These are phyloP conservation scores for Populus trichocarpa DNA, from an alignment of 441 rosid genomes.

Conservation along the genomic window DNA sequence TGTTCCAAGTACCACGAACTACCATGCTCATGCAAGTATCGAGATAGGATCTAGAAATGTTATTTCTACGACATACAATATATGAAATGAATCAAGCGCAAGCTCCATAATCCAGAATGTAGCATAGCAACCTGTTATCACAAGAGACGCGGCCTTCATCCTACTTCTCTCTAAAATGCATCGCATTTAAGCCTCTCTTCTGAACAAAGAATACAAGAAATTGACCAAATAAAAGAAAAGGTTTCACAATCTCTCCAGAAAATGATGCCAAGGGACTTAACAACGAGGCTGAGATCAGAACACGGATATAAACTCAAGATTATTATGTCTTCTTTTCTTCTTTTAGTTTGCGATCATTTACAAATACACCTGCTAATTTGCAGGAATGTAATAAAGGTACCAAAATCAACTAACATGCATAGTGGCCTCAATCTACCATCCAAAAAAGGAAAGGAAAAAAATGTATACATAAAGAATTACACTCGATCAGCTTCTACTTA, in stretches of 20 bases:
- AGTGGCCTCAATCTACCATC: slow-evolving; percentile 14
- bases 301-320: background rate
- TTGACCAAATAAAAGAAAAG: background rate
- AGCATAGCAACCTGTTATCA: background rate
- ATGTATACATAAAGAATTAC: slow-evolving; percentile 39
- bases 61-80: no score
- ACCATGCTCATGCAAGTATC: background rate
- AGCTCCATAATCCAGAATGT: background rate
- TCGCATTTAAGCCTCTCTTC: background rate
- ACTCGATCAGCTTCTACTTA: slow-evolving; percentile 8
- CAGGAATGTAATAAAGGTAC: slow-evolving; percentile 6
- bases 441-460: slow-evolving; percentile 2
- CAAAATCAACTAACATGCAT: slow-evolving; percentile 17
- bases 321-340: background rate
- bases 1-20: background rate
- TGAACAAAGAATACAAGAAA: background rate
- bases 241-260: background rate
- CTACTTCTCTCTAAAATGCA: background rate
- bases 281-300: background rate
- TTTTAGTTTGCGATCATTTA: slow-evolving; percentile 28
- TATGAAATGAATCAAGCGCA: background rate
- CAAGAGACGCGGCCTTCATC: background rate
- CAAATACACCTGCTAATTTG: slow-evolving; percentile 31
- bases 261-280: background rate
- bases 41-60: background rate